A percentile compares a stretch with the other conserved stretches of the same genome.
These are phyloP conservation scores for Leccinum aurantiacum DNA, from an alignment of 768 basidiomycete species.

Conservation along the genomic window DNA sequence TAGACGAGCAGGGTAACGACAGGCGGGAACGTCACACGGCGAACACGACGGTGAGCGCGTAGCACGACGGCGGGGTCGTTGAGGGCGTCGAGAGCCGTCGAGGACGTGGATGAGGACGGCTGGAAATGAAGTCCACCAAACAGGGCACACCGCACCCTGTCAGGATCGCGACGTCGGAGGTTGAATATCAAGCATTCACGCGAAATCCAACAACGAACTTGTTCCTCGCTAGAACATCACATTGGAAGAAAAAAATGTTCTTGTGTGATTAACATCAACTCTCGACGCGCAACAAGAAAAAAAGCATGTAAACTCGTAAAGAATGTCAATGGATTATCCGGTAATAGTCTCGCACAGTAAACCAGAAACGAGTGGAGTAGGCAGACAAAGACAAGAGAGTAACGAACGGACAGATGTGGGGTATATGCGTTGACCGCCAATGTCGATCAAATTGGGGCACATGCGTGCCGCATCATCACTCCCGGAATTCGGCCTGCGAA, in stretches of 20 bases:
- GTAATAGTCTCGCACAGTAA: slow-evolving; percentile 36
- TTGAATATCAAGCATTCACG: slow-evolving; percentile 23
- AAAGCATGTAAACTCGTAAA: slow-evolving; percentile 30
- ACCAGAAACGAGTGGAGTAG: slow-evolving; percentile 33
- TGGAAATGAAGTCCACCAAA: slow-evolving; percentile 7
- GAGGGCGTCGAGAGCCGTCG: slow-evolving; percentile 12
- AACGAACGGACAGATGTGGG: slow-evolving; percentile 35
- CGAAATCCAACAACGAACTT: slow-evolving; percentile 1
- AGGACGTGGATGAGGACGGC: slow-evolving; percentile 6
- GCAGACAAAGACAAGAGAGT: slow-evolving; percentile 39
- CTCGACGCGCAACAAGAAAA: slow-evolving; percentile 28
- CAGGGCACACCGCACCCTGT: slow-evolving; percentile 11
- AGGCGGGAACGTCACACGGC: slow-evolving; percentile 10
- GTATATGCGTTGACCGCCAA: slow-evolving; percentile 34
- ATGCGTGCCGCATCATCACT: slow-evolving; percentile 40
- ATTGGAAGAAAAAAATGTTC: slow-evolving; percentile 12
- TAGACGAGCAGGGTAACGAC: slow-evolving; percentile 1
- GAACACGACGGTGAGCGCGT: slow-evolving; percentile 10
- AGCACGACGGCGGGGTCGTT: slow-evolving; percentile 6
- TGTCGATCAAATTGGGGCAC: slow-evolving; percentile 23
- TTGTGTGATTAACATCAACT: slow-evolving; percentile 27
- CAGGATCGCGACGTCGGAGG: slow-evolving; percentile 25
- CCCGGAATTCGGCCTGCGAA: slow-evolving; percentile 76
- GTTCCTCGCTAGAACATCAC: slow-evolving; percentile 4
- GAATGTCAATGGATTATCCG: slow-evolving; percentile 41